These are phyloP conservation scores for Hypoxylon sp. DNA, from an alignment of 2,329 filamentous ascomycete genomes.

Conservation along the genomic window DNA sequence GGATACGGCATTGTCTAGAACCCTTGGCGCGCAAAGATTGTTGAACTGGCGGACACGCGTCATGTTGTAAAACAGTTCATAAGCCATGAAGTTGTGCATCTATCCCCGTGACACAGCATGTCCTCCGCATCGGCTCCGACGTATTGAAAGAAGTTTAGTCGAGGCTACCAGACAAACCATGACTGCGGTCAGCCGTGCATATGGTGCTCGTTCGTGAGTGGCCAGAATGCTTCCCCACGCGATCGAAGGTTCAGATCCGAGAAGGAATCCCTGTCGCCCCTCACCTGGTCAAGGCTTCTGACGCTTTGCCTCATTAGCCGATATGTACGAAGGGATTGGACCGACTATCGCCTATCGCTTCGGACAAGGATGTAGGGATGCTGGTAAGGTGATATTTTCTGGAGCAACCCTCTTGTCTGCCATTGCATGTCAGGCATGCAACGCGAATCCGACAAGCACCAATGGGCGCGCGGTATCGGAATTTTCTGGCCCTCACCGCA, in stretches of 20 bases:
- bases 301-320: constrained; percentile 38
- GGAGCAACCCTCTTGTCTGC: constrained; percentile 25
- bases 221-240: constrained; percentile 35
- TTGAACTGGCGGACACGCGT: constrained; percentile 10
- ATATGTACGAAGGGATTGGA: constrained; percentile 39
- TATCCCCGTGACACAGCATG: constrained; percentile 26
- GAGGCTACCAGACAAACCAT: constrained; percentile 29
- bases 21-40: constrained; percentile 13
- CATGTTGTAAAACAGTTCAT: constrained; percentile 22
- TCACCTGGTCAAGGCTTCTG: constrained; percentile 23
- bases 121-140: constrained; percentile 15
- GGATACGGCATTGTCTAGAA: constrained; percentile 14
- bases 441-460: constrained; percentile 13
- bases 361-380: constrained; percentile 32
- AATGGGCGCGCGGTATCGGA: constrained; percentile 10
- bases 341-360: constrained; percentile 34
- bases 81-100: constrained; percentile 15
- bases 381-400: constrained; percentile 26
- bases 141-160: constrained; percentile 14
- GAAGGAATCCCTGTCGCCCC: constrained; percentile 30
- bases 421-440: constrained; percentile 13
- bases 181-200: constrained; percentile 35
- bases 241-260: constrained; percentile 35
- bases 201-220: constrained; percentile 28
- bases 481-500: constrained; percentile 32